Evolutionary conservation across 768 basidiomycete genomes (phyloP).

Genomic region (Psilocybe azurescens): DNA sequence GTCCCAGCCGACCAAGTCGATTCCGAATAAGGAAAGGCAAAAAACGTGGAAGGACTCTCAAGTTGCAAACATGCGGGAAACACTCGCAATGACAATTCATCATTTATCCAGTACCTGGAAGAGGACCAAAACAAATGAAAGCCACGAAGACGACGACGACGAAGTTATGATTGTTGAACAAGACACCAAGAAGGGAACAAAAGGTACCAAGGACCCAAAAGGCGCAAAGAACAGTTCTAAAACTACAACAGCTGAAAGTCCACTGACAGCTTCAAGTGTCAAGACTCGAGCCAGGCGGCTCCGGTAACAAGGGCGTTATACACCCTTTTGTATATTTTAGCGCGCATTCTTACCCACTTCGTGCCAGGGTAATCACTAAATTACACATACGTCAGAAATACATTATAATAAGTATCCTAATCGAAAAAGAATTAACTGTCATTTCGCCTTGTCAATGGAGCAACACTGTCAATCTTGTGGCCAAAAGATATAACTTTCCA

Average conservation of each 20-base stretch:
- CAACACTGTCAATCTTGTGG: not conserved
- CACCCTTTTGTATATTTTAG: not conserved
- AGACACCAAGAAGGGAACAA: constrained; percentile 8
- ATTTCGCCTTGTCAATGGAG: not conserved
- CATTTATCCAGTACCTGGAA: constrained; percentile 61
- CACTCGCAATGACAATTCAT: constrained; percentile 45
- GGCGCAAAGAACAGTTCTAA: too few species aligned
- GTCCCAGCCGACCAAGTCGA: constrained; percentile 34
- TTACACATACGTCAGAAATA: constrained; percentile 1
- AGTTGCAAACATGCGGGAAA: constrained; percentile 52
- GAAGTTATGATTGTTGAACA: constrained; percentile 33
- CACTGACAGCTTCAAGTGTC: too few species aligned
- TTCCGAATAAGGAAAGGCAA: constrained; percentile 42
- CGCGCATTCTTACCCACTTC: not conserved
- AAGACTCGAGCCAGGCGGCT: not conserved
- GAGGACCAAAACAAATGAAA: constrained; percentile 44
- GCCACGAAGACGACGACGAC: constrained; percentile 33
- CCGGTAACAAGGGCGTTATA: not conserved
- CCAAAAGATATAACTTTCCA: constrained; percentile 2
- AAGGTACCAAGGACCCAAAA: too few species aligned
- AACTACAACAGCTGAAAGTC: too few species aligned
- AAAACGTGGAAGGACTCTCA: constrained; percentile 56
- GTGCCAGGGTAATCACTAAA: not conserved
- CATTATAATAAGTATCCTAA: constrained; percentile 6
- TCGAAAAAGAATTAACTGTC: not conserved